A percentile compares a stretch with the other conserved stretches of the same genome.
Conservation (phyloP, 2,329 filamentous ascomycete species). For the Verticillium longisporum region DNA sequence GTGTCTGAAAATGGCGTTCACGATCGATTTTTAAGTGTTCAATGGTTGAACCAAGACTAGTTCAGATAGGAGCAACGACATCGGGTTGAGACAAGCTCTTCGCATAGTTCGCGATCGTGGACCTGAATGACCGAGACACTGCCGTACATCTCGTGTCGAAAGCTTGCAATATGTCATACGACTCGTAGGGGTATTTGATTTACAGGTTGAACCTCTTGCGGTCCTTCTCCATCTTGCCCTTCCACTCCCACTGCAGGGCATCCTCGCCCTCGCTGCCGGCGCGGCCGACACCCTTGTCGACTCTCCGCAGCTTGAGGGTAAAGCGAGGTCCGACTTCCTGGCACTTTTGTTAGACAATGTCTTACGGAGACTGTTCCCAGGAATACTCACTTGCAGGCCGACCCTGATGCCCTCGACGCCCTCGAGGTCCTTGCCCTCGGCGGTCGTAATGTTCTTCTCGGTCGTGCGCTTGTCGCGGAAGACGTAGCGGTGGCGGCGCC, state of each 20-base stretch:
- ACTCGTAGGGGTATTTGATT: constrained; percentile 4
- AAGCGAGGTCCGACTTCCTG: constrained; percentile 60
- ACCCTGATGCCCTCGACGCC: constrained; percentile 82
- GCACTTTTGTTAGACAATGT: background rate
- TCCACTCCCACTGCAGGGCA: constrained; percentile 94
- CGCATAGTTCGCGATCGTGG: background rate
- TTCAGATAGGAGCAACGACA: background rate
- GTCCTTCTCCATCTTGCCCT: constrained; percentile 88
- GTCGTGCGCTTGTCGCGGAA: constrained; percentile 83
- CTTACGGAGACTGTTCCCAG: too few species aligned
- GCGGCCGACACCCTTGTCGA: constrained; percentile 79
- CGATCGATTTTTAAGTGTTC: background rate
- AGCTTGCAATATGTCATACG: background rate
- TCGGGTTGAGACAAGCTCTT: too few species aligned
- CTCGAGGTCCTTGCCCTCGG: constrained; percentile 76
- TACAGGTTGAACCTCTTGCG: constrained; percentile 90
- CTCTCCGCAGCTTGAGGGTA: constrained; percentile 73
- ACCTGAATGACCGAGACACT: background rate
- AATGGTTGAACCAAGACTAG: background rate
- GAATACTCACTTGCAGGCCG: constrained; percentile 66
- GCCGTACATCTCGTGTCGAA: background rate
- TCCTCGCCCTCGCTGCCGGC: constrained; percentile 62
- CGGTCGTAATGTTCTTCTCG: constrained; percentile 77
- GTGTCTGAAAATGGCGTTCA: background rate
- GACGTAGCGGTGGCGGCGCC: constrained; percentile 82